Percentiles rank a stretch among this genome's conserved stretches.
These are phyloP conservation scores for Daldinia childiae DNA, from an alignment of 495 filamentous ascomycete species.

Conservation along the genomic window DNA sequence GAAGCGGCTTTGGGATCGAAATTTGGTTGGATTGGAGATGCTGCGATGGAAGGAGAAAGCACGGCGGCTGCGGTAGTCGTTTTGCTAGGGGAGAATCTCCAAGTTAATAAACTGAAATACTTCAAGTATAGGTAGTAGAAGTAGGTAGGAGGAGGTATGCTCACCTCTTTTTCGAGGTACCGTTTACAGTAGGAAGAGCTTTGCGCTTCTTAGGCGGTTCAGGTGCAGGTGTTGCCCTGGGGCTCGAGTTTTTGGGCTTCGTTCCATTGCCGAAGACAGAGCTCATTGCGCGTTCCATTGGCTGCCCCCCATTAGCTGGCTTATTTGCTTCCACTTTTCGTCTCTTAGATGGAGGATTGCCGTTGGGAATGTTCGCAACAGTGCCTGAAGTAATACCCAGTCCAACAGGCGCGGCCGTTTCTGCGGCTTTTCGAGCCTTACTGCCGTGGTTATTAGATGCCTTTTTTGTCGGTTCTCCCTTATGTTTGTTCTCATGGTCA, in stretches of 20 bases:
- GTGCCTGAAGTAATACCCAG: conserved; percentile 61
- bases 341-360: conserved; percentile 70
- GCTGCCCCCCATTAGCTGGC: conserved; percentile 59
- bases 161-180: conserved; percentile 76
- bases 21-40: conserved; percentile 74
- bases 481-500: conserved; percentile 63
- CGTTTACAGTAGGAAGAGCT: conserved; percentile 68
- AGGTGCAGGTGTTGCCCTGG: conserved; percentile 67
- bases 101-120: conserved; percentile 24
- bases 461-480: conserved; percentile 66
- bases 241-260: conserved; percentile 65
- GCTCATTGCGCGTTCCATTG: conserved; percentile 78
- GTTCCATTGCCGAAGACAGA: conserved; percentile 61
- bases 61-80: conserved; percentile 37
- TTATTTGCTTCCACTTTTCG: conserved; percentile 78
- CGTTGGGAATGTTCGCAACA: conserved; percentile 50
- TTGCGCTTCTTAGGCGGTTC: conserved; percentile 75
- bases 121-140: neutral
- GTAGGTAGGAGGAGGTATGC: conserved; percentile 33
- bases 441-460: conserved; percentile 49
- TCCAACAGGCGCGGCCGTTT: conserved; percentile 57
- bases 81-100: conserved; percentile 34
- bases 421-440: conserved; percentile 72
- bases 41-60: conserved; percentile 74
- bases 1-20: conserved; percentile 59